phyloP scores from a whole-genome alignment of 768 basidiomycete genomes.

The Tulasnella sp. region DNA sequence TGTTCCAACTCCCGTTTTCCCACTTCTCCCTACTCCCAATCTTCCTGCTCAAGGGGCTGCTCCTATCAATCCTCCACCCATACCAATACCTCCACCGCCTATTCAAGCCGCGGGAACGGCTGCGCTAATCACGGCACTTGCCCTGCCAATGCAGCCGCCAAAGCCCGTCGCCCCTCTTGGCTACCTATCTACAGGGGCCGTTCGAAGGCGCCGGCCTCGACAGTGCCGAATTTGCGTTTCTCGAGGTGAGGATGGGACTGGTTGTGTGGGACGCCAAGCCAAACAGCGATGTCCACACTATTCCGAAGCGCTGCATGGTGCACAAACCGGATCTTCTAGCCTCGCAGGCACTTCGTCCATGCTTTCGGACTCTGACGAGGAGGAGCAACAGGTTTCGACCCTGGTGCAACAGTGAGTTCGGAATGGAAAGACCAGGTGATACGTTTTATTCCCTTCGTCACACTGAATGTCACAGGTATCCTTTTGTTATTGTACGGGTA shows the following conservation, averaged over 20 bases:
- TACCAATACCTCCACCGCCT: not conserved
- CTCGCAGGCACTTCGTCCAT: not conserved
- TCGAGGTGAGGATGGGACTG: conserved; percentile 8
- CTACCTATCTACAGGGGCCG: not conserved
- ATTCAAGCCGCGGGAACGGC: not conserved
- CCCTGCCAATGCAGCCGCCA: not conserved
- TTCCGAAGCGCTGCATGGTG: not conserved
- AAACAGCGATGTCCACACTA: conserved; percentile 7
- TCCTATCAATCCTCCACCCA: not conserved
- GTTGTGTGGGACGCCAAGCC: conserved; percentile 2
- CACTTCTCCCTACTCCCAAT: not conserved
- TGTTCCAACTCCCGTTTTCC: not conserved
- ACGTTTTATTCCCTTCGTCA: not conserved
- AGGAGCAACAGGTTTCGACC: not conserved
- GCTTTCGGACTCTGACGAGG: not conserved
- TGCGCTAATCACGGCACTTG: not conserved
- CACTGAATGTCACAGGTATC: not conserved
- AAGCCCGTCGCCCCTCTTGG: not conserved
- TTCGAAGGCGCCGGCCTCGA: conserved; percentile 2
- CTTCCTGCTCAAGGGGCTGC: not conserved
- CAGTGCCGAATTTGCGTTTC: conserved; percentile 8
- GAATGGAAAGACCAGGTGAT: not conserved
- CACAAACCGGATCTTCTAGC: not conserved
- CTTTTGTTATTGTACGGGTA: not conserved
- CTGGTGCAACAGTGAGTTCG: not conserved